Evolutionary conservation across 1,284 basidiomycete species (phyloP).

Genomic region (Pseudozyma pruni): DNA sequence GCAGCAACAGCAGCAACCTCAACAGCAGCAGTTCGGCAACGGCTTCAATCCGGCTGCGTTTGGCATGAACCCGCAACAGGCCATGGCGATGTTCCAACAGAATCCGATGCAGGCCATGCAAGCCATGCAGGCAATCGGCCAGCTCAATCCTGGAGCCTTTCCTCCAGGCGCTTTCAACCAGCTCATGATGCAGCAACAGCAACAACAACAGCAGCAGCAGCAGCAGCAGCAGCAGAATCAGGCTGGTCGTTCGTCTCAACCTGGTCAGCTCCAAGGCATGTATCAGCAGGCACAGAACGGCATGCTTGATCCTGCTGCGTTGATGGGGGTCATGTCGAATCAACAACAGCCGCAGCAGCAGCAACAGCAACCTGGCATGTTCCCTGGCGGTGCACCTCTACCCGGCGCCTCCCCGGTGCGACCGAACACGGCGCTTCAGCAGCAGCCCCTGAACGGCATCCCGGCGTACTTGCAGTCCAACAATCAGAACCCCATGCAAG

Average conservation of each 20-base stretch:
- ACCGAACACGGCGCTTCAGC: conserved; percentile 35
- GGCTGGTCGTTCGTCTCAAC: conserved; percentile 20
- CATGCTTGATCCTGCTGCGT: conserved; percentile 32
- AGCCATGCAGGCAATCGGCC: conserved; percentile 45
- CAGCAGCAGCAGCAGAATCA: conserved; percentile 29
- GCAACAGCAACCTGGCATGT: conserved; percentile 31
- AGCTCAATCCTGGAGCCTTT: conserved; percentile 40
- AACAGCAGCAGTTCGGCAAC: conserved; percentile 25
- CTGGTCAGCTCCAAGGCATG: conserved; percentile 23
- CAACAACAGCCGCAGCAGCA: conserved; percentile 28
- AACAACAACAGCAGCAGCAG: conserved; percentile 27
- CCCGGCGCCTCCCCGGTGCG: conserved; percentile 35
- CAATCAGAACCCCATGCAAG: conserved; percentile 24
- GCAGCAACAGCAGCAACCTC: conserved; percentile 24
- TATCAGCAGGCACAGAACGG: conserved; percentile 37
- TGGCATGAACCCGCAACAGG: conserved; percentile 40
- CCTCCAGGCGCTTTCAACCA: conserved; percentile 39
- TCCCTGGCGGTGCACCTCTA: conserved; percentile 13
- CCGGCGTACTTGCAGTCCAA: conserved; percentile 41
- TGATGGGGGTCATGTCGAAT: conserved; percentile 33
- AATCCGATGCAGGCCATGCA: conserved; percentile 51
- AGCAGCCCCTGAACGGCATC: conserved; percentile 38
- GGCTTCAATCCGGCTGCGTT: conserved; percentile 36
- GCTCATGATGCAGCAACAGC: conserved; percentile 47
- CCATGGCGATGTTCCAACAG: conserved; percentile 43